Evolutionary conservation across 495 filamentous ascomycete genomes (phyloP).

Genomic region (Beverwykella pulmonaria): DNA sequence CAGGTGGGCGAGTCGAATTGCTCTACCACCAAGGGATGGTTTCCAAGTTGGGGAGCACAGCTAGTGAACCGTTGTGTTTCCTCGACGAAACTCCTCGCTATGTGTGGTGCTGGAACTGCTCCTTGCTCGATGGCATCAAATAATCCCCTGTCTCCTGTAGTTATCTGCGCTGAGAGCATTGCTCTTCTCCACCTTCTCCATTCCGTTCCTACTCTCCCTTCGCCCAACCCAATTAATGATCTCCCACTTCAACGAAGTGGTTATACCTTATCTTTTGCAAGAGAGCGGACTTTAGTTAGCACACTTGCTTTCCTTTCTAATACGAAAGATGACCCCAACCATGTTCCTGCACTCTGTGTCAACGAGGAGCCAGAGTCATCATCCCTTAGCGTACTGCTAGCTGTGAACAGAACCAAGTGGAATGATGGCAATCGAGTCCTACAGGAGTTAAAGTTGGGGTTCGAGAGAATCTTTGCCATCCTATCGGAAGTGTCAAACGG

Average conservation of each 20-base stretch:
- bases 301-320: slow-evolving; percentile 16
- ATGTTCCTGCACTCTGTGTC: slow-evolving; percentile 9
- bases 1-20: background rate
- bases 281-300: slow-evolving; percentile 6
- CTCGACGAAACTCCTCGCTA: background rate
- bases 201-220: slow-evolving; percentile 11
- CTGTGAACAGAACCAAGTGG: slow-evolving; percentile 5
- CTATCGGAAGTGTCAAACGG: background rate
- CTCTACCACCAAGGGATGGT: background rate
- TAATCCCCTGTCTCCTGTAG: slow-evolving; percentile 8
- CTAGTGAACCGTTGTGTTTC: too few relatives aligned
- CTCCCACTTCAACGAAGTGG: background rate
- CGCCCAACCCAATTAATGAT: slow-evolving; percentile 2
- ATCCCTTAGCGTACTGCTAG: slow-evolving; percentile 11
- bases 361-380: slow-evolving; percentile 1
- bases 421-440: slow-evolving; percentile 1
- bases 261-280: slow-evolving; percentile 11
- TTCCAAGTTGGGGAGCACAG: too few relatives aligned
- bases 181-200: slow-evolving; percentile 14
- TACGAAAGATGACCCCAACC: slow-evolving; percentile 7
- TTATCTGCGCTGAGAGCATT: slow-evolving; percentile 5
- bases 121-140: background rate
- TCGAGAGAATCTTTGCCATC: background rate
- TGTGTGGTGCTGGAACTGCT: background rate
- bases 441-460: slow-evolving; percentile 3